These are phyloP conservation scores for Phialophora tarda DNA, from an alignment of 2,329 filamentous ascomycete genomes.

Conservation along the genomic window DNA sequence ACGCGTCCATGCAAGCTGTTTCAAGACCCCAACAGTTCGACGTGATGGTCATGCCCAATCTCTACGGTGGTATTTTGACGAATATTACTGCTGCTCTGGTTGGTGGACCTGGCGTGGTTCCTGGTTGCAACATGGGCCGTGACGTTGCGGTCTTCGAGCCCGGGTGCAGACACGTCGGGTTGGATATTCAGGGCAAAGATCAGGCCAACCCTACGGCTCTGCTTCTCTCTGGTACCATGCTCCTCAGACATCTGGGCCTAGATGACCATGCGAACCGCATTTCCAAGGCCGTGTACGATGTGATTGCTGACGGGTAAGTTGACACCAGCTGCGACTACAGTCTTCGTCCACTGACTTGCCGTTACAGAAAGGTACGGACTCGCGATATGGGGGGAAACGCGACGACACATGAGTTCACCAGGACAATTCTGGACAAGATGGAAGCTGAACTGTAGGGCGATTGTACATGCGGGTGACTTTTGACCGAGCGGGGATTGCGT, in stretches of 20 bases:
- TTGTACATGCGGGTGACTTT: neutral
- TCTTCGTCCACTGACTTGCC: constrained; percentile 11
- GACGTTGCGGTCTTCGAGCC: constrained; percentile 99
- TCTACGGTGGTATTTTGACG: constrained; percentile 77
- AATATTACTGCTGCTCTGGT: constrained; percentile 98
- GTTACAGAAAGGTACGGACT: constrained; percentile 76
- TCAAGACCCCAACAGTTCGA: constrained; percentile 97
- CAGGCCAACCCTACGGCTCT: constrained; percentile 97
- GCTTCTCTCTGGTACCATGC: constrained; percentile 94
- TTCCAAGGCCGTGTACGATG: constrained; percentile 77
- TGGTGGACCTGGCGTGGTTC: constrained; percentile 94
- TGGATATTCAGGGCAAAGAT: constrained; percentile 99
- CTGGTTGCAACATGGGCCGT: constrained; percentile 99
- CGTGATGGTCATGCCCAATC: constrained; percentile 99
- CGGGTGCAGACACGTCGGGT: constrained; percentile 97
- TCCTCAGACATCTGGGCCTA: constrained; percentile 93
- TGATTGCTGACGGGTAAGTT: constrained; percentile 87
- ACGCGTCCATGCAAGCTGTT: constrained; percentile 99
- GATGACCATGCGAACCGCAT: constrained; percentile 99
- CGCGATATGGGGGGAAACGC: constrained; percentile 92
- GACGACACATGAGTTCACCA: constrained; percentile 93
- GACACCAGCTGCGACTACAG: constrained; percentile 6
- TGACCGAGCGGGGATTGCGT: neutral
- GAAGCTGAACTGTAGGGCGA: constrained; percentile 64
- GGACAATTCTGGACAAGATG: constrained; percentile 94